These are phyloP conservation scores for Populus euphratica DNA, from an alignment of 345 rosid genomes.

Conservation along the genomic window DNA sequence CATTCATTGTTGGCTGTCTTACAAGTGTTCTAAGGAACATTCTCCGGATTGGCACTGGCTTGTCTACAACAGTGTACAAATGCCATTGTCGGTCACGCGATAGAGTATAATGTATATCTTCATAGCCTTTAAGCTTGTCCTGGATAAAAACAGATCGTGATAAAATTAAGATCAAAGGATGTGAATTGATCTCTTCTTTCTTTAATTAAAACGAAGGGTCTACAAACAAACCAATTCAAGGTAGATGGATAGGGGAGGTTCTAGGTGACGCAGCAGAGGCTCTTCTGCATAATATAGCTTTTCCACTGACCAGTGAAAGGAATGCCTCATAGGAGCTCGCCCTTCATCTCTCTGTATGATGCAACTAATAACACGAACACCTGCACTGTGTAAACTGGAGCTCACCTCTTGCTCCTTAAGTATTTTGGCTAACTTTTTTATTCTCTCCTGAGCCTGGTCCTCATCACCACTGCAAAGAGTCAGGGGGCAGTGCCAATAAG, in stretches of 20 bases:
- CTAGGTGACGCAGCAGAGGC: constrained; percentile 88
- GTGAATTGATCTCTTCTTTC: neutral
- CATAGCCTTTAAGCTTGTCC: constrained; percentile 94
- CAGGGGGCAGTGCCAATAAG: constrained; percentile 19
- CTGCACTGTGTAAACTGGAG: constrained; percentile 64
- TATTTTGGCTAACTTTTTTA: constrained; percentile 85
- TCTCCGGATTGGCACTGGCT: constrained; percentile 70
- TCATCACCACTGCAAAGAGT: constrained; percentile 84
- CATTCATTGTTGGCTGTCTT: constrained; percentile 74
- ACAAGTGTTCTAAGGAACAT: constrained; percentile 97
- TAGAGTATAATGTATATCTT: constrained; percentile 63
- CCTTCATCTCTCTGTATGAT: constrained; percentile 99
- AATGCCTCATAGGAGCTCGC: constrained; percentile 94
- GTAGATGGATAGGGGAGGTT: constrained; percentile 94
- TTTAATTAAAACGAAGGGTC: neutral
- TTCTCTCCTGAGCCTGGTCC: constrained; percentile 99
- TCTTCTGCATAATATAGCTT: constrained; percentile 84
- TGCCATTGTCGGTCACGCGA: constrained; percentile 97
- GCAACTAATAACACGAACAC: constrained; percentile 92
- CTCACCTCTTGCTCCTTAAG: constrained; percentile 83
- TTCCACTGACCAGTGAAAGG: constrained; percentile 89
- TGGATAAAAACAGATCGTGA: constrained; percentile 29
- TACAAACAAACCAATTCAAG: constrained; percentile 74
- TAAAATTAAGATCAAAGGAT: constrained; percentile 17
- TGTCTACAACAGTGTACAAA: constrained; percentile 79